Percentiles rank a stretch among this genome's conserved stretches.
Conservation (phyloP, 495 filamentous ascomycete genomes). For the Hypoxylon cercidicola region DNA sequence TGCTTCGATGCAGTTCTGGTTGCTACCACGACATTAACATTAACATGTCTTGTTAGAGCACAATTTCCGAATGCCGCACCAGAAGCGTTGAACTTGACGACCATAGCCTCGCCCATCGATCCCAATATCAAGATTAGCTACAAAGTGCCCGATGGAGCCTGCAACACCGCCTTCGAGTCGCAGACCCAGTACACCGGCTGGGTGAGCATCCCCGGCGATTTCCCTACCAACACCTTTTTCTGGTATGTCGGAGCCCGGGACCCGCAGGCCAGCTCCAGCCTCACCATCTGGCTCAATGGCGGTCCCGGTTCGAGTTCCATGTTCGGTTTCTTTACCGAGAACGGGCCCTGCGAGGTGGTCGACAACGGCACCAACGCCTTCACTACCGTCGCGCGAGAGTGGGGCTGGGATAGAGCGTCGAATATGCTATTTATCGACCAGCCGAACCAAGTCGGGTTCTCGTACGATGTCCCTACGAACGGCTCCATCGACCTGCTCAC, state of each 20-base stretch:
- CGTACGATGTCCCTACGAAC: slow-evolving; percentile 65
- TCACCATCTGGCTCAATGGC: slow-evolving; percentile 77
- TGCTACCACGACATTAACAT: slow-evolving; percentile 21
- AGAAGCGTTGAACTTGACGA: slow-evolving; percentile 53
- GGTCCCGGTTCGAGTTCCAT: slow-evolving; percentile 72
- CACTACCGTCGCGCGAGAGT: slow-evolving; percentile 52
- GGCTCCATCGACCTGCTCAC: slow-evolving; percentile 56
- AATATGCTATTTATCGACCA: slow-evolving; percentile 82
- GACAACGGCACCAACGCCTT: slow-evolving; percentile 64
- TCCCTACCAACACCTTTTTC: slow-evolving; percentile 77
- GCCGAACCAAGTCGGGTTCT: slow-evolving; percentile 67
- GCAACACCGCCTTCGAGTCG: slow-evolving; percentile 63
- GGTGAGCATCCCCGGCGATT: slow-evolving; percentile 60
- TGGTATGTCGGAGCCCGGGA: slow-evolving; percentile 78
- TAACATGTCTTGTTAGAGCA: background rate
- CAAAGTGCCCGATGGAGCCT: slow-evolving; percentile 64
- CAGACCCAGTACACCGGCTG: slow-evolving; percentile 66
- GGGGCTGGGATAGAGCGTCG: slow-evolving; percentile 76
- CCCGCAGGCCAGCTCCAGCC: slow-evolving; percentile 63
- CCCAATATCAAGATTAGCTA: slow-evolving; percentile 69
- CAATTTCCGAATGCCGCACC: slow-evolving; percentile 23
- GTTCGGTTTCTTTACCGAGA: slow-evolving; percentile 74
- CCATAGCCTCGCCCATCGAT: slow-evolving; percentile 66
- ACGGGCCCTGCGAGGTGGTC: slow-evolving; percentile 56
- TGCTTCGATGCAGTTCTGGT: slow-evolving; percentile 27